A percentile compares a stretch with the other conserved stretches of the same genome.
These are phyloP conservation scores for Pythium oligandrum DNA, from an alignment of 352 stramenopile genomes.

Conservation along the genomic window DNA sequence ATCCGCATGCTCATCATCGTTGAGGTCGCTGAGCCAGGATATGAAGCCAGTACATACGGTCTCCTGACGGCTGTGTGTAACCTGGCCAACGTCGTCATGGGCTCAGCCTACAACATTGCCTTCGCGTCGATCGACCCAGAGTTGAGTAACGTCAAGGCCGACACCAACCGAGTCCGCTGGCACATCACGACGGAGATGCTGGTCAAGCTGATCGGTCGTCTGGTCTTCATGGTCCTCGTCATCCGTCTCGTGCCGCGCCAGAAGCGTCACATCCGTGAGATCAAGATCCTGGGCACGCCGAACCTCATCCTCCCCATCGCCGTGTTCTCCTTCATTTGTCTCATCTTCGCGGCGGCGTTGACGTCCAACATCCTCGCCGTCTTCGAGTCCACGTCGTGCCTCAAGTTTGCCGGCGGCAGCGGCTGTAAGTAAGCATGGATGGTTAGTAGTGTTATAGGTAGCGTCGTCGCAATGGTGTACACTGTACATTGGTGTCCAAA, in stretches of 20 bases:
- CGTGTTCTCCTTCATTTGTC: slow-evolving; percentile 7
- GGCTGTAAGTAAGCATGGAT: slow-evolving; percentile 6
- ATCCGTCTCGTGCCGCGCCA: slow-evolving; percentile 14
- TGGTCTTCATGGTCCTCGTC: slow-evolving; percentile 8
- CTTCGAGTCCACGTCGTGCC: slow-evolving; percentile 20
- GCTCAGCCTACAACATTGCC: slow-evolving; percentile 10
- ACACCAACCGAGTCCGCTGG: slow-evolving; percentile 10
- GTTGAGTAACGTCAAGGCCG: slow-evolving; percentile 1
- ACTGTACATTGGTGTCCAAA: no score
- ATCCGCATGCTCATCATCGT: slow-evolving; percentile 11
- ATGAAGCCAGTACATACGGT: slow-evolving; percentile 14
- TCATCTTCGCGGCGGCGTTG: slow-evolving; percentile 14
- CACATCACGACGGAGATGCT: slow-evolving; percentile 19
- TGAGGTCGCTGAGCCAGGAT: slow-evolving; percentile 16
- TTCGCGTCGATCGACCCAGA: not conserved
- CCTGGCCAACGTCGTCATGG: slow-evolving; percentile 4
- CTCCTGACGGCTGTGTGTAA: slow-evolving; percentile 15
- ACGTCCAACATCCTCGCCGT: slow-evolving; percentile 13
- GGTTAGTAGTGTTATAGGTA: no score
- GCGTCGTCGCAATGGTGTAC: no score
- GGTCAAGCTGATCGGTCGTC: slow-evolving; percentile 16
- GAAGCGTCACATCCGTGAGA: slow-evolving; percentile 22
- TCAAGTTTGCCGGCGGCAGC: slow-evolving; percentile 19
- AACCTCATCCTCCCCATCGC: slow-evolving; percentile 19
- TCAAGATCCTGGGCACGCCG: slow-evolving; percentile 18